phyloP scores from a whole-genome alignment of 1,139 yeast species.

The Yamadazyma buinensis region DNA sequence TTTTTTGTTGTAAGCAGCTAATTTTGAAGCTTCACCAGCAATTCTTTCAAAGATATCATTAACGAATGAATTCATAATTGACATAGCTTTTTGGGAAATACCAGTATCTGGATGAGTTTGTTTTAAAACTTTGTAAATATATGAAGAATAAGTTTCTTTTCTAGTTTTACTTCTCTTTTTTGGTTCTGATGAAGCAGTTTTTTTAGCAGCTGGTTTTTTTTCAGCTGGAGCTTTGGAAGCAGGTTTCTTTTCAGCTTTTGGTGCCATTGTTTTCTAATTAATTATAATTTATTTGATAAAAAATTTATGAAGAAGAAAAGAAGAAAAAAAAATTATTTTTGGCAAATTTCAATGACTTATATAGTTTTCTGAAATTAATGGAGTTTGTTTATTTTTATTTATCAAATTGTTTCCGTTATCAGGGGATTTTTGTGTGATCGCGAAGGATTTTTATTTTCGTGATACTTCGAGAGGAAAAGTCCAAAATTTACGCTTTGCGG shows the following conservation, averaged over 20 bases:
- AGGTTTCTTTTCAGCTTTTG: constrained; percentile 97
- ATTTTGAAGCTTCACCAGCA: constrained; percentile 97
- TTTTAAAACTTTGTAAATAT: constrained; percentile 97
- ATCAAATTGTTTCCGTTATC: no score
- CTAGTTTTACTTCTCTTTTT: constrained; percentile 97
- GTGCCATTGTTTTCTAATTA: constrained; percentile 94
- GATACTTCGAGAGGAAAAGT: no score
- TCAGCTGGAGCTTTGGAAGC: constrained; percentile 99
- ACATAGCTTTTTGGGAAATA: constrained; percentile 99
- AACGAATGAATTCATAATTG: constrained; percentile 98
- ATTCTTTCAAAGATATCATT: constrained; percentile 94
- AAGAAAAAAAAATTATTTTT: constrained; percentile 1
- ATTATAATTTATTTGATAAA: constrained; percentile 15
- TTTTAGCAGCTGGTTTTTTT: constrained; percentile 95
- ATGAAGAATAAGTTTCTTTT: constrained; percentile 98
- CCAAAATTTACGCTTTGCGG: no score
- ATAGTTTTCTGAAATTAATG: no score
- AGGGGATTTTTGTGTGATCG: no score
- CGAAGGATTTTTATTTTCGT: no score
- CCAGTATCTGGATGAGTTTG: constrained; percentile 99
- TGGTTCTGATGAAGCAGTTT: constrained; percentile 79
- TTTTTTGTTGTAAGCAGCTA: constrained; percentile 99
- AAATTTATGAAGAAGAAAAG: constrained; percentile 5
- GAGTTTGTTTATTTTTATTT: no score
- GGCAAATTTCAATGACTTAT: no score